Conservation (phyloP, 2,329 filamentous ascomycete species). For the Basipetospora chlamydospora region DNA sequence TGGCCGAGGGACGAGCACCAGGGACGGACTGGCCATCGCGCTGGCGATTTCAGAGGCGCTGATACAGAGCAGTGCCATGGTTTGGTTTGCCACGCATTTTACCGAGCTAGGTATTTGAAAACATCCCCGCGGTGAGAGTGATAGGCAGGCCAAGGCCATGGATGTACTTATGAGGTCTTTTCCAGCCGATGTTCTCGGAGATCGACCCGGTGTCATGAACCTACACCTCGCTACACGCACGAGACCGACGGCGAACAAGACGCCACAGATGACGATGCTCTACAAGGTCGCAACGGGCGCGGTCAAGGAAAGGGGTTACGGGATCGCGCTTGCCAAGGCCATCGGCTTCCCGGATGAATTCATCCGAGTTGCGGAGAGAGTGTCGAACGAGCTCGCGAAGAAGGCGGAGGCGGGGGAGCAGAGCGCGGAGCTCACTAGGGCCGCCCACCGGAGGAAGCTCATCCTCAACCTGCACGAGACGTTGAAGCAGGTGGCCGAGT, state of each 20-base stretch:
- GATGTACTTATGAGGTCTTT: background rate
- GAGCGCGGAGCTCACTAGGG: constrained; percentile 39
- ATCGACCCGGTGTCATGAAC: constrained; percentile 67
- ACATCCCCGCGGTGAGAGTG: background rate
- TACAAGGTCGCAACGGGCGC: constrained; percentile 68
- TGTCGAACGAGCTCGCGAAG: constrained; percentile 47
- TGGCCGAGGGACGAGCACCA: constrained; percentile 76
- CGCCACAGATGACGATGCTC: constrained; percentile 63
- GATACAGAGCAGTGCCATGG: constrained; percentile 59
- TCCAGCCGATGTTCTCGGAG: constrained; percentile 52
- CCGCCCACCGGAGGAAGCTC: constrained; percentile 54
- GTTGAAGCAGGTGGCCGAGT: constrained; percentile 51
- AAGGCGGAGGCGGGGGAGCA: constrained; percentile 43
- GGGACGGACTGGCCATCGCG: constrained; percentile 79
- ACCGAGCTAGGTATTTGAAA: constrained; percentile 45
- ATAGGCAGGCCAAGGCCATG: no score
- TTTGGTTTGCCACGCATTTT: constrained; percentile 95
- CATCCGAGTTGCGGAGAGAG: constrained; percentile 50
- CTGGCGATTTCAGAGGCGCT: constrained; percentile 81
- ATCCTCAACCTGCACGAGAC: constrained; percentile 60
- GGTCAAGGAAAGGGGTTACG: constrained; percentile 62
- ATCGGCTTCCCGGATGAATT: constrained; percentile 57
- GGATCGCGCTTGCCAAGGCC: constrained; percentile 64
- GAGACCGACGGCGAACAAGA: constrained; percentile 29
- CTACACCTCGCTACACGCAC: constrained; percentile 66